These are phyloP conservation scores for Penicillium expansum DNA, from an alignment of 2,329 filamentous ascomycete species.

Conservation along the genomic window DNA sequence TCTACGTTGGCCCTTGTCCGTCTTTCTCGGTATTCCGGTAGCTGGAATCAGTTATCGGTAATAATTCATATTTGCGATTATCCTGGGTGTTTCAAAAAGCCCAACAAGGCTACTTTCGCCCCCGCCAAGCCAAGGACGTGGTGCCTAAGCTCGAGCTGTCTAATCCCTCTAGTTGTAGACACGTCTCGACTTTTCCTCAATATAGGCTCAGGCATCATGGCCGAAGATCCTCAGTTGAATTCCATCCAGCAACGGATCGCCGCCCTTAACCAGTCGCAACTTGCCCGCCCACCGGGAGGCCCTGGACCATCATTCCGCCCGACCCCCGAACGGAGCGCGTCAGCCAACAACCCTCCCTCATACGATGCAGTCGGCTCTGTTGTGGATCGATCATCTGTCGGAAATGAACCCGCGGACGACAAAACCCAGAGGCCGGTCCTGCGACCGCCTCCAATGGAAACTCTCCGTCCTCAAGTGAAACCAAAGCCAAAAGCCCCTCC, in stretches of 20 bases:
- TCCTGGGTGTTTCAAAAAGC: background rate
- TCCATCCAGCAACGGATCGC: conserved; percentile 49
- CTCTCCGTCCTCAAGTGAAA: conserved; percentile 25
- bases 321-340: conserved; percentile 28
- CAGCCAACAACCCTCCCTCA: conserved; percentile 37
- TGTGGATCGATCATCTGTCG: conserved; percentile 21
- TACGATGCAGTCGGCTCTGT: conserved; percentile 33
- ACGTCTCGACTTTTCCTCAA: background rate
- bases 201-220: conserved; percentile 28
- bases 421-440: conserved; percentile 24
- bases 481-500: conserved; percentile 40
- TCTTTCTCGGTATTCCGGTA: too few relatives aligned
- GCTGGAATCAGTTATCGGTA: background rate
- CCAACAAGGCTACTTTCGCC: conserved; percentile 11
- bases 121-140: conserved; percentile 18
- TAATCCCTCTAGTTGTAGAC: conserved; percentile 9
- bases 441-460: conserved; percentile 24
- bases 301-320: conserved; percentile 28
- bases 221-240: conserved; percentile 43
- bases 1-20: background rate
- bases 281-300: conserved; percentile 33
- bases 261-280: conserved; percentile 45
- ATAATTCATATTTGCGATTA: background rate
- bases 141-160: conserved; percentile 21
- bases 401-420: conserved; percentile 30